Percentiles rank a stretch among this genome's conserved stretches.
Evolutionary conservation across 2,329 filamentous ascomycete species (phyloP).

Genomic region (Fusarium camptoceras): DNA sequence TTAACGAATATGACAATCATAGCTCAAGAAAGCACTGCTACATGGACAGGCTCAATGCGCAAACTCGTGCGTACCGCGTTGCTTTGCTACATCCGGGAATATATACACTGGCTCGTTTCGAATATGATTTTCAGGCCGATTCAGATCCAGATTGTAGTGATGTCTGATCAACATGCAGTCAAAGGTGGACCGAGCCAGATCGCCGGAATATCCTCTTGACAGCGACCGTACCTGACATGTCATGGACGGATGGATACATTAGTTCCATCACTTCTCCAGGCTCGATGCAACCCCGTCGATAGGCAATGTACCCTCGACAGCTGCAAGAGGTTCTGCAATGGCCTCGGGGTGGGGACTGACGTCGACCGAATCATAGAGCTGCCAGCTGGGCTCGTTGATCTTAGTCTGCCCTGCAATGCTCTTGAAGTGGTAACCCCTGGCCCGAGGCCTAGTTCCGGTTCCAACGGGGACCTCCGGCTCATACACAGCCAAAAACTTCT

Average conservation of each 20-base stretch:
- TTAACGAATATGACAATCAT: neutral
- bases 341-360: constrained; percentile 27
- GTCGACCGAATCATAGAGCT: constrained; percentile 58
- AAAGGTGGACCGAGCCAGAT: constrained; percentile 29
- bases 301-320: constrained; percentile 59
- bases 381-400: constrained; percentile 77
- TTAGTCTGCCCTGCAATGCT: constrained; percentile 72
- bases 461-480: constrained; percentile 77
- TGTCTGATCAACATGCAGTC: constrained; percentile 9
- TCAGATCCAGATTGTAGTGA: neutral
- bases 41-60: neutral
- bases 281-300: constrained; percentile 62
- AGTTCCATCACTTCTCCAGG: constrained; percentile 60
- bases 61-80: neutral
- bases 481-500: constrained; percentile 66
- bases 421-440: constrained; percentile 86
- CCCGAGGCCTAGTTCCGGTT: constrained; percentile 81
- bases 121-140: neutral
- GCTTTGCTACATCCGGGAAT: neutral
- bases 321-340: constrained; percentile 36
- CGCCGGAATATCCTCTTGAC: constrained; percentile 19
- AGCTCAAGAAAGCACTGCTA: neutral
- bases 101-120: neutral
- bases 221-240: constrained; percentile 30
- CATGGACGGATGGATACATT: constrained; percentile 28